phyloP scores from a whole-genome alignment of 495 filamentous ascomycete genomes.

The Daldinia childiae region DNA sequence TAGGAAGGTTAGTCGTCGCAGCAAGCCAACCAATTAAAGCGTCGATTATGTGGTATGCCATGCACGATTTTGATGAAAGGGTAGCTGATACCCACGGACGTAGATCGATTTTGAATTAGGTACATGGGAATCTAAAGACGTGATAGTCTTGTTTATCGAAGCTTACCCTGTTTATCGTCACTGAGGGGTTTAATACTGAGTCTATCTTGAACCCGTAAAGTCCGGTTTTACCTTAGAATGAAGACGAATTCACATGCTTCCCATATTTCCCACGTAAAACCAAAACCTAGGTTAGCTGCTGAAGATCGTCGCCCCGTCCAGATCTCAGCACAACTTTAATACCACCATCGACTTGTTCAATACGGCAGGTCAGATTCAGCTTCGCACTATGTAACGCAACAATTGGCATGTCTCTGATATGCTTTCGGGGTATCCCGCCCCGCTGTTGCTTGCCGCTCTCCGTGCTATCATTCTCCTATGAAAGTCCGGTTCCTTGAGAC shows the following conservation, averaged over 20 bases:
- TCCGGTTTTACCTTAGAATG: background rate
- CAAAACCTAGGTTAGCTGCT: conserved; percentile 11
- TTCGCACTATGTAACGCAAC: conserved; percentile 34
- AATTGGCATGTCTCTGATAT: conserved; percentile 1
- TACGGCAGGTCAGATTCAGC: conserved; percentile 39
- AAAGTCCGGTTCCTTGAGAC: conserved; percentile 5
- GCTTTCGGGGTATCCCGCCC: conserved; percentile 3
- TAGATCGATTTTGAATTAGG: conserved; percentile 20
- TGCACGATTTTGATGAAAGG: conserved; percentile 31
- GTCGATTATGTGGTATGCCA: conserved; percentile 18
- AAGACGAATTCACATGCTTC: conserved; percentile 7
- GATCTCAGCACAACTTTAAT: conserved; percentile 31
- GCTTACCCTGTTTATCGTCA: background rate
- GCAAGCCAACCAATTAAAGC: conserved; percentile 26
- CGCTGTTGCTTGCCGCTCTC: background rate
- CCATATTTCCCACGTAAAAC: background rate
- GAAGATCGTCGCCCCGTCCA: conserved; percentile 30
- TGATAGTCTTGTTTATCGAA: background rate
- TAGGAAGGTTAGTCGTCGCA: conserved; percentile 37
- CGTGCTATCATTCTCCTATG: conserved; percentile 19
- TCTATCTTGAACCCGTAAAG: conserved; percentile 4
- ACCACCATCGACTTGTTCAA: conserved; percentile 31
- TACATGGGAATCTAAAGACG: background rate
- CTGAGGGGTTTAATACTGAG: background rate
- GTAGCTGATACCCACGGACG: conserved; percentile 21